Base-by-base conservation (phyloP, 2,329 filamentous ascomycete species). In the Lecanosticta acicola region DNA sequence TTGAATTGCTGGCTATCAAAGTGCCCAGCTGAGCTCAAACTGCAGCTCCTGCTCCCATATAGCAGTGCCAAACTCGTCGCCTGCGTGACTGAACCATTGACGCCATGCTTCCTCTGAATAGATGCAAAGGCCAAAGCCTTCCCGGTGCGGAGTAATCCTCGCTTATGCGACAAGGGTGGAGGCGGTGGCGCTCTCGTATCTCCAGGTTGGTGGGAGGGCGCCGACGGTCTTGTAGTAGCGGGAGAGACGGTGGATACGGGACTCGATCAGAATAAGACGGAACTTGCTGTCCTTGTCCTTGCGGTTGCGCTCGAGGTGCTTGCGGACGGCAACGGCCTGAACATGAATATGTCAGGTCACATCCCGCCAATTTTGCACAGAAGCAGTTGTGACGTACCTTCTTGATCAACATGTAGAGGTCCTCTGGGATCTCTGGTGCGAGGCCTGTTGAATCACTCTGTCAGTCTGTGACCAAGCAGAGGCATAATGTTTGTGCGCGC, bases 221-320 rank as follows among this genome's bases (percentile, higher is more conserved):
- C 81, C 79, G 66, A 84, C 91, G 72, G 89, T 91, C 87, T 96
- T 97, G 87, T 97, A 98, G 86, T 97, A 97, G 66, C 93, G 86
- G 71, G 89, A 93, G 64, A 98, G 86, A 79, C 93, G 91, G 86
- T 98, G 93, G 77, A 98, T 97, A 77, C 94, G 88, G 72, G 93
- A 97, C 83, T 98, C 93, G 77, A 98, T 94, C 66, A 98, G 86
- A 91, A 98, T 98, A 61, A 98, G 87, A 71, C 93, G 91, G 87
- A 98, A 98, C 83, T 98, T 98, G 81, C 85, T 87, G 82, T 98
- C 93, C 81, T 89, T 94, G 83, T 98, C 93, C 84, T 98, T 98
- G 78, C 93, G 91, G 85, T 98, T 98, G 77, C 88, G 88, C 84
- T 96, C 89, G 64, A 98, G 88, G 79, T 98, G 94, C 87, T 98